These are phyloP conservation scores for Fraxinus xanthoxyloides DNA, from an alignment of 305 asterid genomes.

Conservation along the genomic window DNA sequence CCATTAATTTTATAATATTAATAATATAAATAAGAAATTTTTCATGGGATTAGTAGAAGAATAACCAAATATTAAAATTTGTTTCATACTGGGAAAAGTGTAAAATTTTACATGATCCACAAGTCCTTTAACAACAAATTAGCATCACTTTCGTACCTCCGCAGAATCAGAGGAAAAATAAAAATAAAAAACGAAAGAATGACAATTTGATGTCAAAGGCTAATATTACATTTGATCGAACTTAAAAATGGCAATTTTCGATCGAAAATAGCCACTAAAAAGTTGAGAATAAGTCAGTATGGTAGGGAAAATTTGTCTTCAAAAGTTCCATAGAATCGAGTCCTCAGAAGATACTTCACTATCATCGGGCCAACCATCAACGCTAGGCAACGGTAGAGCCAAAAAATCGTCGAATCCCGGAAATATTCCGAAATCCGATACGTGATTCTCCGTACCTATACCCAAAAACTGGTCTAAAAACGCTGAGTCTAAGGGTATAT, in stretches of 20 bases:
- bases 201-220: background rate
- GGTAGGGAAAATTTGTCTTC: background rate
- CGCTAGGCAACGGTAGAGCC: constrained; percentile 25
- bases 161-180: background rate
- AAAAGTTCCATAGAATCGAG: constrained; percentile 41
- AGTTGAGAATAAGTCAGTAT: background rate
- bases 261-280: background rate
- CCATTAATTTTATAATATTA: background rate
- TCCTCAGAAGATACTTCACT: constrained; percentile 25
- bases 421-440: constrained; percentile 36
- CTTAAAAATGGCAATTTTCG: background rate
- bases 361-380: constrained; percentile 31
- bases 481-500: constrained; percentile 41
- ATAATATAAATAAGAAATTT: background rate
- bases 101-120: background rate
- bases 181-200: background rate
- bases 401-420: constrained; percentile 40
- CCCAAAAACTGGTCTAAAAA: constrained; percentile 38
- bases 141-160: background rate
- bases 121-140: background rate
- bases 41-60: background rate
- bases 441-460: constrained; percentile 25
- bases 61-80: background rate
- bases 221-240: background rate
- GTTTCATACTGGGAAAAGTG: background rate